Evolutionary conservation across 1,284 basidiomycete genomes (phyloP).

Genomic region (Ustilago vetiveriae): DNA sequence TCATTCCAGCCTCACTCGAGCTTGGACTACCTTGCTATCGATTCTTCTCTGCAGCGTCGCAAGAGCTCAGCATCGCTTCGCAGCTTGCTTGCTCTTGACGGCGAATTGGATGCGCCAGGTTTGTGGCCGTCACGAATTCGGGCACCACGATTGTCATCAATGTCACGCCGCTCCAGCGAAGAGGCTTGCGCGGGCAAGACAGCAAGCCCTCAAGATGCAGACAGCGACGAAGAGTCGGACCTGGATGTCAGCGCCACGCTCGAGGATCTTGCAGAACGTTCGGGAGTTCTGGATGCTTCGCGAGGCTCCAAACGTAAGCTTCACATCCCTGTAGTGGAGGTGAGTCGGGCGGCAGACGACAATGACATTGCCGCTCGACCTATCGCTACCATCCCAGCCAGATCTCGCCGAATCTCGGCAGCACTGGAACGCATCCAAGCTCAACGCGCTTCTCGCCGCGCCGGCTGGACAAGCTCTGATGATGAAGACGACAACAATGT

Average conservation of each 20-base stretch:
- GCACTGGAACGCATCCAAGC: conserved; percentile 22
- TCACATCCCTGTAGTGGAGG: not conserved
- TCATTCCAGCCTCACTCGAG: not conserved
- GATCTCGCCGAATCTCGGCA: conserved; percentile 33
- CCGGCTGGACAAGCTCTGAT: conserved; percentile 30
- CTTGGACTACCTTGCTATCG: conserved; percentile 70
- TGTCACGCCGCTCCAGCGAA: conserved; percentile 5
- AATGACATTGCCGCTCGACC: conserved; percentile 1
- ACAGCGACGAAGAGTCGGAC: conserved; percentile 46
- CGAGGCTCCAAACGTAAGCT: conserved; percentile 47
- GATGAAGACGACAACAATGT: conserved; percentile 8
- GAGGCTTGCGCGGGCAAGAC: not conserved
- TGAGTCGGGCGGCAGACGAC: not conserved
- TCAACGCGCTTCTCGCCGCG: conserved; percentile 13
- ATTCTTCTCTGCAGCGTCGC: conserved; percentile 33
- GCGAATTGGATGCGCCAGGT: conserved; percentile 33
- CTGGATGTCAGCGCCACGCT: conserved; percentile 38
- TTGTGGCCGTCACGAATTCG: conserved; percentile 31
- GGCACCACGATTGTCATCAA: conserved; percentile 40
- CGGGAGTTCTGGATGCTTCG: conserved; percentile 31
- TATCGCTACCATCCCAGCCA: conserved; percentile 38
- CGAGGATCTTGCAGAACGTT: conserved; percentile 45
- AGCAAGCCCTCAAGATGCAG: not conserved
- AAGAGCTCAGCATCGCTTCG: conserved; percentile 21
- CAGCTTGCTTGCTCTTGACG: conserved; percentile 7